Base-by-base conservation (phyloP, 1,139 yeast species). In the Hemisphaericaspora xylofermentans region DNA sequence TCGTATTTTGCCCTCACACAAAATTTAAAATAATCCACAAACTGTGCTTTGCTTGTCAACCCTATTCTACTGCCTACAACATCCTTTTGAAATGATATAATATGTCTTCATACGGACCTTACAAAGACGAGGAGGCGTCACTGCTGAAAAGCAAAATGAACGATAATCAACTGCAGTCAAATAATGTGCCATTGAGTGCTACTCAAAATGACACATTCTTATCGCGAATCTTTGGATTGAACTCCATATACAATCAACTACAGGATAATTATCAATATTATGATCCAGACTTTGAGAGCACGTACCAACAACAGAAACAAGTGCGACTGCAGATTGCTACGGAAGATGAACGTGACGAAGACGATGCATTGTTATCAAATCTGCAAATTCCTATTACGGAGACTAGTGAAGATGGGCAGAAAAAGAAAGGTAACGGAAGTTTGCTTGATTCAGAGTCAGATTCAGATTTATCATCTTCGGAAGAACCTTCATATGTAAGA, bases 141-240 rank as follows among this genome's bases (percentile, higher is more conserved):
- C 29, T 26, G 29, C 16, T 13, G 29, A 9, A 13, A n/a, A n/a
- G 16, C n/a, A 9, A 14, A 3, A 26, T 26, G 29, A 13, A 6
- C 9, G 29, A 26, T 3, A 26, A 26, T 24, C 29, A 26, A 9
- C 16, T 6, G 5, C 29, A 9, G 10, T 13, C 15, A n/a, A 8
- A 16, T 16, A 14, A 6, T 13, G 4, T 16, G 22, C 33, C 33
- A 12, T 30, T 17, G 21, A 13, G 6, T 14, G 17, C 14, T 16
- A 13, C 6, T 16, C 54, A 59, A 32, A 66, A 62, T 46, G 80
- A 76, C 50, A 78, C 83, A 8, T 78, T 78, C 49, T 65, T 78
- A 44, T 76, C 82, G 15, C 62, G 83, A 33, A 80, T 78, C 32
- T 76, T 78, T 53, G 82, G 82, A 2, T 60, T 76, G 40, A 76